Evolutionary conservation across 116 monocot genomes (phyloP), one percentile per base, ranked within the genome.

Genomic region (Zostera marina): DNA sequence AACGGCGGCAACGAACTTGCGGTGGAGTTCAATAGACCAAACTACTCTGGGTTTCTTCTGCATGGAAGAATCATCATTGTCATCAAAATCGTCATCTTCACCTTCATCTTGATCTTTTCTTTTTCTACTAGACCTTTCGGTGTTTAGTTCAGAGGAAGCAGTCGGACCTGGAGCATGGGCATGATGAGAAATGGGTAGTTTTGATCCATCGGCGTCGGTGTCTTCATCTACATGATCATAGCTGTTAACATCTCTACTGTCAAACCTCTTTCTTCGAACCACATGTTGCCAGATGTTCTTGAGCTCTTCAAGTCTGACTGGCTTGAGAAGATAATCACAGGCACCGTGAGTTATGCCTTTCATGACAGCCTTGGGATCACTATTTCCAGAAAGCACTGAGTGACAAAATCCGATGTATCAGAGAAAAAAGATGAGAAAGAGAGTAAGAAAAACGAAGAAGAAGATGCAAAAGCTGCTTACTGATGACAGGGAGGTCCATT

Each of bases 221-320:
- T 5, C 32, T 32, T 32, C 32, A 32, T 83, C 85, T 13, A 60
- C 68, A 41, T 66, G 43, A 24, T 81, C 84, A 53, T 61, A 17
- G 57, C 62, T 72, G 23, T 39, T 38, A 21, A 48, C 59, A 45
- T 76, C 74, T 42, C 55, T 77, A 21, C 38, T 41, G 40, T 74
- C 76, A 54, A 76, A 46, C 54, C 76, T 80, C 70, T 72, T 85
- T 61, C 72, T 74, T 64, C 96, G 77, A 42, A 94, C 49, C 9
- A 94, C 94, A 79, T 88, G 94, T 64, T 88, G 84, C 94, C 94
- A 94, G 24, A 96, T 88, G 60, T 89, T 96, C 58, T 62, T 76
- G 8, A 96, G 82, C 52, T 85, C 96, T 73, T 96, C 85, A 2
- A 88, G 60, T 10, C 96, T 67, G 41, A 96, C 85, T 26, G 89